Evolutionary conservation across 1,284 basidiomycete genomes (phyloP).

Genomic region (Cutaneotrichosporon sp.): DNA sequence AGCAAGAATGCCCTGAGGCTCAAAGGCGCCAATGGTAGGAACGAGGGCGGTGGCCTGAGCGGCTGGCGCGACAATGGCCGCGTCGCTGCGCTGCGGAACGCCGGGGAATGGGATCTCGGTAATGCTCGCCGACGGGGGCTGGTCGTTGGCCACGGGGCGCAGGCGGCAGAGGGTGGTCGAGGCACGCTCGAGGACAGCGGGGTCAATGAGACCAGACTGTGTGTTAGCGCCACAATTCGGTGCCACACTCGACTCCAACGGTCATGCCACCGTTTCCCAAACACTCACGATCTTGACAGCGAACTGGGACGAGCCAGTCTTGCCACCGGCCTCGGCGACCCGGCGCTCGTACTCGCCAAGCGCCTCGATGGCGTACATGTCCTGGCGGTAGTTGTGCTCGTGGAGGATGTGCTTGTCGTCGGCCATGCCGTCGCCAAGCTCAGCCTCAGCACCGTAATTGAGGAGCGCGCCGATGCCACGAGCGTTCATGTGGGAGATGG

Average conservation of each 20-base stretch:
- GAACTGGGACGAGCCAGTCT: slow-evolving; percentile 68
- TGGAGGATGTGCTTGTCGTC: neutral
- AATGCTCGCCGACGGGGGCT: slow-evolving; percentile 4
- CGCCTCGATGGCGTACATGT: slow-evolving; percentile 65
- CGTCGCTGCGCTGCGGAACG: slow-evolving; percentile 53
- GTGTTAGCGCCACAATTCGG: neutral
- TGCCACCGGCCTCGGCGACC: slow-evolving; percentile 34
- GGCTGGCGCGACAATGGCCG: slow-evolving; percentile 33
- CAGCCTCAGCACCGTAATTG: slow-evolving; percentile 11
- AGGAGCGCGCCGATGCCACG: neutral
- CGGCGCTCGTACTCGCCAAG: slow-evolving; percentile 75
- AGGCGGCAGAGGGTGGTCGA: slow-evolving; percentile 52
- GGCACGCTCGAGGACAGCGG: slow-evolving; percentile 49
- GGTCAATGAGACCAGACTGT: slow-evolving; percentile 53
- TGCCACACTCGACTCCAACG: too few relatives aligned
- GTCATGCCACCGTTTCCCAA: neutral
- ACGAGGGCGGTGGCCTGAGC: slow-evolving; percentile 10
- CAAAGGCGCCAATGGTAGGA: slow-evolving; percentile 30
- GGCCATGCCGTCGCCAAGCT: neutral
- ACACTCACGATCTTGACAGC: slow-evolving; percentile 72
- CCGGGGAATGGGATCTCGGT: slow-evolving; percentile 65
- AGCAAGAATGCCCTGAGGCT: slow-evolving; percentile 35
- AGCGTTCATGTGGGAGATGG: neutral
- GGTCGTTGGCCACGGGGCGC: slow-evolving; percentile 31
- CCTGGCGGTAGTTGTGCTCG: slow-evolving; percentile 61